Conservation (phyloP, 257 asterid species). For the Galeopsis tetrahit region DNA sequence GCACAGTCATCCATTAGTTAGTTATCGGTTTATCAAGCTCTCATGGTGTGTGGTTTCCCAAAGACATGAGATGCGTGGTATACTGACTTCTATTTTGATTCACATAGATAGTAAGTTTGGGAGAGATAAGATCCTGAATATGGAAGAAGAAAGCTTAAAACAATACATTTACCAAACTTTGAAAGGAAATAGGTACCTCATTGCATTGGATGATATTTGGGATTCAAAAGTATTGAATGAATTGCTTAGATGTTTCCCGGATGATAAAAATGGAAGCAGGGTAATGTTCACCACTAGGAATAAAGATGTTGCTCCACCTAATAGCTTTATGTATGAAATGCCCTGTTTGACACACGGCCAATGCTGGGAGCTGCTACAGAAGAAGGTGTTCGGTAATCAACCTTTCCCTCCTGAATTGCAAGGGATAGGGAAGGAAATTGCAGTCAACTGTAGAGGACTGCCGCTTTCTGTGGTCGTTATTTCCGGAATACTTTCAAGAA, state of each 20-base stretch:
- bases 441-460: neutral
- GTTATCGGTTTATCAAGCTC: slow-evolving; percentile 26
- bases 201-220: slow-evolving; percentile 25
- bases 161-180: neutral
- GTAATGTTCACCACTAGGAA: slow-evolving; percentile 14
- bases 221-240: neutral
- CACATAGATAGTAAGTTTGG: neutral
- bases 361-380: slow-evolving; percentile 21
- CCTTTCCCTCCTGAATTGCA: slow-evolving; percentile 15
- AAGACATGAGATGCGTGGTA: neutral
- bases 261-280: slow-evolving; percentile 22
- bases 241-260: neutral
- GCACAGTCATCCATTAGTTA: slow-evolving; percentile 21
- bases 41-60: slow-evolving; percentile 37
- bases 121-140: neutral
- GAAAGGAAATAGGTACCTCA: neutral
- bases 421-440: neutral
- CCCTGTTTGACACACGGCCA: neutral
- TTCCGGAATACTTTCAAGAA: slow-evolving; percentile 11
- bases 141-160: neutral
- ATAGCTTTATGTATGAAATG: neutral
- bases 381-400: neutral
- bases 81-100: neutral
- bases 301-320: slow-evolving; percentile 13
- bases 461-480: slow-evolving; percentile 16